Conservation (phyloP, 495 filamentous ascomycete genomes). For the Trypethelium eluteriae region DNA sequence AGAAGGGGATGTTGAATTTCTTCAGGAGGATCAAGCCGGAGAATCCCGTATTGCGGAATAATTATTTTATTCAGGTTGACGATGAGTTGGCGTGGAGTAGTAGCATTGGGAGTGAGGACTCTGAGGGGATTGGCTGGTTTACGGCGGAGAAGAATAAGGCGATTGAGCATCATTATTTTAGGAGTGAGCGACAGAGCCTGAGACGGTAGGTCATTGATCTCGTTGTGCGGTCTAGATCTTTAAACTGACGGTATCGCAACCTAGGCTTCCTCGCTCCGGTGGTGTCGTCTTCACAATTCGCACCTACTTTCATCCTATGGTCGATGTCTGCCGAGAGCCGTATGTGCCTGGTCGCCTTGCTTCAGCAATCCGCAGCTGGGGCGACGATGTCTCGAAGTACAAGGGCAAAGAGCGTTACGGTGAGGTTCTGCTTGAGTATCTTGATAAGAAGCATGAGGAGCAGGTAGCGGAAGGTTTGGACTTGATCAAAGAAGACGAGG, state of each 20-base stretch:
- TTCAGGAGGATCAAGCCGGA: conserved; percentile 36
- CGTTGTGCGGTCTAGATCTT: neutral
- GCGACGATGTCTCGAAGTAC: conserved; percentile 72
- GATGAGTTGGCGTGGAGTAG: conserved; percentile 46
- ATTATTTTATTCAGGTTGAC: conserved; percentile 41
- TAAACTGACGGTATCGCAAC: neutral
- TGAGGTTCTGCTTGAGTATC: conserved; percentile 71
- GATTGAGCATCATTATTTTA: conserved; percentile 68
- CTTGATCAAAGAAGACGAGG: conserved; percentile 32
- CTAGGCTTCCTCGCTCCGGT: conserved; percentile 57
- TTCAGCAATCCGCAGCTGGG: conserved; percentile 61
- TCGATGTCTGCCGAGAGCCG: conserved; percentile 35
- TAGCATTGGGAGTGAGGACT: conserved; percentile 71
- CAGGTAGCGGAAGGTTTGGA: conserved; percentile 57
- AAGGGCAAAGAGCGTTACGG: conserved; percentile 76
- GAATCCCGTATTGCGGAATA: conserved; percentile 35
- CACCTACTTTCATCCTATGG: conserved; percentile 39
- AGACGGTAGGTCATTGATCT: conserved; percentile 39
- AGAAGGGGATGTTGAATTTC: conserved; percentile 49
- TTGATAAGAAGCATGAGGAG: conserved; percentile 71
- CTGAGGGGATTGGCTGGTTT: conserved; percentile 57
- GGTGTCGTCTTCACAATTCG: conserved; percentile 52
- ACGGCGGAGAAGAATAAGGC: conserved; percentile 70
- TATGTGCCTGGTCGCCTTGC: conserved; percentile 37
- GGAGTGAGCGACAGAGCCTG: conserved; percentile 72